These are phyloP conservation scores for Rhodotorula sp. DNA, from an alignment of 1,284 basidiomycete genomes.

Conservation along the genomic window DNA sequence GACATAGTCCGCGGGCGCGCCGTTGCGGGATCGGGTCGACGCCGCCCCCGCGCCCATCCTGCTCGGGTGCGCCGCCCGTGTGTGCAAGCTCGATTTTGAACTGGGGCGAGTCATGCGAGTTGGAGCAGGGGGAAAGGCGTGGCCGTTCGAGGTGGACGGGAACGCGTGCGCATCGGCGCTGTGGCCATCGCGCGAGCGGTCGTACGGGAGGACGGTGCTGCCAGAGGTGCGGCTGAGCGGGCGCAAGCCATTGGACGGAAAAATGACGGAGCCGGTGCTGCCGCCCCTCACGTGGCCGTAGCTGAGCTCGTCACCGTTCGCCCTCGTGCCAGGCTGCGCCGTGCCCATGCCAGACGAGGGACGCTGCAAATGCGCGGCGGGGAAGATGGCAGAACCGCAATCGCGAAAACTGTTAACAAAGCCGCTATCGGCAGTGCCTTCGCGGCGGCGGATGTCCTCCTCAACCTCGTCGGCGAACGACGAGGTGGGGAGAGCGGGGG, in stretches of 20 bases:
- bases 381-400: background rate
- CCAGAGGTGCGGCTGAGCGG: background rate
- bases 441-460: constrained; percentile 14
- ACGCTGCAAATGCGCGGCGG: background rate
- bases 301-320: background rate
- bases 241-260: background rate
- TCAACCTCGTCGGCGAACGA: constrained; percentile 22
- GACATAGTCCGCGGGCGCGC: constrained; percentile 3
- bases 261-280: constrained; percentile 7
- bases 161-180: background rate
- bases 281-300: no score
- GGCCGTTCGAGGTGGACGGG: background rate
- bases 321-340: background rate
- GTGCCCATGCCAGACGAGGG: background rate
- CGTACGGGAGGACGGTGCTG: constrained; percentile 13
- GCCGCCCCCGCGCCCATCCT: background rate
- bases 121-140: background rate
- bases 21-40: constrained; percentile 1
- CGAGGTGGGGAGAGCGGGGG: background rate
- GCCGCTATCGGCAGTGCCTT: no score
- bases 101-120: background rate
- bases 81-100: background rate
- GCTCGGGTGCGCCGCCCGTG: background rate
- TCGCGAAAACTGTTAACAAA: background rate
- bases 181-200: background rate